Conservation (phyloP, 2,329 filamentous ascomycete genomes). For the Helotiales sp. region DNA sequence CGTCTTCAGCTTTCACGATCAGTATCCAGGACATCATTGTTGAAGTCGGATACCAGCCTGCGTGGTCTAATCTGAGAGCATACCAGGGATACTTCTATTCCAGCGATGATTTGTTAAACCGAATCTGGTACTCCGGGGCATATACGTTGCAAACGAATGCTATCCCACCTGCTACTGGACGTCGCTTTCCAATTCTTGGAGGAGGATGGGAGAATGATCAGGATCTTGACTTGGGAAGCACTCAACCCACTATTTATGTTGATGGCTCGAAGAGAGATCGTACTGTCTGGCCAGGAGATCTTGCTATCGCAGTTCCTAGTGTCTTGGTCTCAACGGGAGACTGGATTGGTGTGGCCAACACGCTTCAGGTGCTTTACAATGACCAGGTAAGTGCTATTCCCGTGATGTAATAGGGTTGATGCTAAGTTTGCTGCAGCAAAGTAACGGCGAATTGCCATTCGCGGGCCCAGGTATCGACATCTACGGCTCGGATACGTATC, state of each 20-base stretch:
- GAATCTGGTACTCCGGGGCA: conserved; percentile 51
- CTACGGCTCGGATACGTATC: conserved; percentile 50
- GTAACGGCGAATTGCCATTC: conserved; percentile 48
- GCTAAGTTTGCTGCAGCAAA: conserved; percentile 22
- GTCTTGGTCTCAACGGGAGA: conserved; percentile 56
- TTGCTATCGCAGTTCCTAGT: conserved; percentile 55
- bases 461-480: conserved; percentile 46
- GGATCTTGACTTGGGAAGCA: conserved; percentile 40
- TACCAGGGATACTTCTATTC: conserved; percentile 57
- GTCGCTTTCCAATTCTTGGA: conserved; percentile 31
- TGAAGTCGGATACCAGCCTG: conserved; percentile 42
- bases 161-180: conserved; percentile 34
- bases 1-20: conserved; percentile 21
- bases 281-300: conserved; percentile 62
- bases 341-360: conserved; percentile 50
- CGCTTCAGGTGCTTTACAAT: conserved; percentile 44
- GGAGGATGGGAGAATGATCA: conserved; percentile 41
- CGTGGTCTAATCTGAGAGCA: conserved; percentile 44
- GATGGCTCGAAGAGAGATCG: conserved; percentile 62
- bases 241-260: conserved; percentile 34
- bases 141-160: conserved; percentile 41
- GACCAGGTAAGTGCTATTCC: conserved; percentile 15
- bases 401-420: background rate
- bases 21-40: conserved; percentile 36
- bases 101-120: conserved; percentile 50